Percentiles rank a stretch among this genome's conserved stretches.
These are phyloP conservation scores for Leersia perrieri DNA, from an alignment of 176 grass and related monocot genomes.

Conservation along the genomic window DNA sequence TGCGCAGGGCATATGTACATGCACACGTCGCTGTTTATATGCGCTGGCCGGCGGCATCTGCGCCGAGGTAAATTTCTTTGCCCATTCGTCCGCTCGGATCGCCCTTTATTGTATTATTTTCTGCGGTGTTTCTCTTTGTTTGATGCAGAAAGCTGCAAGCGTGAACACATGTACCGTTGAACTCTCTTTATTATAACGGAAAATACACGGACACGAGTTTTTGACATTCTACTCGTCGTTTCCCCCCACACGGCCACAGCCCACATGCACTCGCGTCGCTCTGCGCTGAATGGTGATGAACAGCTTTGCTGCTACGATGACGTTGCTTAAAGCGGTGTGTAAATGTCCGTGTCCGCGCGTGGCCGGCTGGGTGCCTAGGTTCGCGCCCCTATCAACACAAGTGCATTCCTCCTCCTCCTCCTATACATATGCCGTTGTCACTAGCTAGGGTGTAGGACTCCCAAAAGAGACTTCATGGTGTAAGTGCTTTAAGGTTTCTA, in stretches of 20 bases:
- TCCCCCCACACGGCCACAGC: not conserved
- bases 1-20: not conserved
- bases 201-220: not conserved
- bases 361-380: too few species aligned
- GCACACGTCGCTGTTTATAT: not conserved
- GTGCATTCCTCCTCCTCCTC: too few species aligned
- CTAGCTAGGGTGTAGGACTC: too few species aligned
- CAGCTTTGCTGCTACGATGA: not conserved
- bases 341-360: not conserved
- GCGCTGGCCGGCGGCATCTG: not conserved
- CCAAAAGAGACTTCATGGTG: too few species aligned
- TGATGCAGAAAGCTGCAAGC: slow-evolving; percentile 14
- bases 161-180: slow-evolving; percentile 13
- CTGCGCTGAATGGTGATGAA: not conserved
- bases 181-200: not conserved
- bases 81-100: not conserved
- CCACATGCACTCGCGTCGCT: too few species aligned
- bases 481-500: too few species aligned
- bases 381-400: too few species aligned
- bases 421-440: too few species aligned
- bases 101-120: not conserved
- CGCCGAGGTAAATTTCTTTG: not conserved
- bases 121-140: slow-evolving; percentile 5
- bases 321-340: not conserved
- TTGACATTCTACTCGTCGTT: slow-evolving; percentile 3